Base-by-base conservation (phyloP, 371 early-diverging fungal genomes). In the Phascolomyces articulosus region DNA sequence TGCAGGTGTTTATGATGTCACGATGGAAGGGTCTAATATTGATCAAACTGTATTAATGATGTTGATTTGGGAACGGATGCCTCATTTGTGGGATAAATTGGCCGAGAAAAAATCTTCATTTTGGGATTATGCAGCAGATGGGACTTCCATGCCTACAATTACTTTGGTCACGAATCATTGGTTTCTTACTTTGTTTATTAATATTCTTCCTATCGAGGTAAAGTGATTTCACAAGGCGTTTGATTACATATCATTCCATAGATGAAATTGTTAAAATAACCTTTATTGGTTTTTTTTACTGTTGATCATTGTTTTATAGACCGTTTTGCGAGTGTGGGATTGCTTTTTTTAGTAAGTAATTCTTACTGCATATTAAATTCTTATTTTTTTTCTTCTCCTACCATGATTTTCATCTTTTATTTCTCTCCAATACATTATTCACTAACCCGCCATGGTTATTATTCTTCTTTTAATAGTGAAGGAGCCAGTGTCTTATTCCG, bases 121-220 rank as follows among this genome's bases (percentile, higher is more conserved):
- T 48, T 75, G 79, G 66, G 86, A 84, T 49, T 77, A 72, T 24
- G 82, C 79, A 27, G 75, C 76, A 1, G 85, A 86, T 41, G 77
- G 79, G 10, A 68, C 60, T 7, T 64, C 74, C 0, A 80, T 91
- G 77, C 90, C 91, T 4, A 86, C 90, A 9, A 80, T 92, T 44
- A 86, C 87, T 7, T 76, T 92, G 64, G 89, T 92, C 1, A 92
- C 93, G 2, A 92, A 91, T 62, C 93, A 88, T 62, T 95, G 95
- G 95, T 93, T 94, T 69, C 72, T 93, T 69, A 92, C 94, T 0
- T 68, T 93, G 6, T 95, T 89, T 64, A 88, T 93, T 62, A 90
- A 91, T 66, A 87, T 91, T 31, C 69, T 93, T 24, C 94, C 94
- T 0, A 80, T 84, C n/a, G 92, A 90, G 80, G 86, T 82, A 78